Conservation (phyloP, 352 stramenopile genomes). For the Globisporangium polare region DNA sequence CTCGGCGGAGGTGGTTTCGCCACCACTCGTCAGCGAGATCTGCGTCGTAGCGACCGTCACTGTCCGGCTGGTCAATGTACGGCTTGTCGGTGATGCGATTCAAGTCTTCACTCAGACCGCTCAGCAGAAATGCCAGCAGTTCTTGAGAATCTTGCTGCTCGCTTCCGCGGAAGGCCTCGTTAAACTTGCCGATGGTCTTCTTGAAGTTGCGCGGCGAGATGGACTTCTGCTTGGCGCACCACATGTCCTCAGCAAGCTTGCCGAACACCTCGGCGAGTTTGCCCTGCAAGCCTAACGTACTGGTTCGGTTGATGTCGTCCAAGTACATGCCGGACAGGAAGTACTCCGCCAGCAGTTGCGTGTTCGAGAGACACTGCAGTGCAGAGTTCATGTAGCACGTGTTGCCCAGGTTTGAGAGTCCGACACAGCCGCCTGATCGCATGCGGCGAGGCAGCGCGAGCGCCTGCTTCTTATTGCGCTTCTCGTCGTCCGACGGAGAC, state of each 20-base stretch:
- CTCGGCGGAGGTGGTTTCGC: constrained; percentile 96
- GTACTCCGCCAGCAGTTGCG: constrained; percentile 93
- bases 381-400: constrained; percentile 96
- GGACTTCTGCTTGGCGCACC: constrained; percentile 92
- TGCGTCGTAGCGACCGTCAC: constrained; percentile 95
- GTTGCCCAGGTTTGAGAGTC: constrained; percentile 91
- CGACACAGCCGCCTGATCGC: constrained; percentile 70
- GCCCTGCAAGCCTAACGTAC: constrained; percentile 94
- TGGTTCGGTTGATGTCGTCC: constrained; percentile 95
- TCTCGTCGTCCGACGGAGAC: constrained; percentile 51
- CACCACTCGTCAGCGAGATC: constrained; percentile 99
- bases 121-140: constrained; percentile 94
- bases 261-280: constrained; percentile 94
- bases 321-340: constrained; percentile 93
- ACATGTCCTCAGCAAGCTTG: constrained; percentile 95
- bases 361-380: constrained; percentile 95
- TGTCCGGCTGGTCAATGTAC: constrained; percentile 98
- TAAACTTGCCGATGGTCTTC: constrained; percentile 92
- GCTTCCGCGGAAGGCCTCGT: constrained; percentile 95
- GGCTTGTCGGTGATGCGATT: constrained; percentile 96
- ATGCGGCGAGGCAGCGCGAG: constrained; percentile 69
- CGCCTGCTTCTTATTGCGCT: constrained; percentile 39
- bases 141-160: constrained; percentile 99
- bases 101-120: constrained; percentile 97
- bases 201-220: constrained; percentile 93